Percentiles rank a stretch among this genome's conserved stretches.
These are phyloP conservation scores for Aureobasidium uvarum DNA, from an alignment of 2,329 filamentous ascomycete species.

Conservation along the genomic window DNA sequence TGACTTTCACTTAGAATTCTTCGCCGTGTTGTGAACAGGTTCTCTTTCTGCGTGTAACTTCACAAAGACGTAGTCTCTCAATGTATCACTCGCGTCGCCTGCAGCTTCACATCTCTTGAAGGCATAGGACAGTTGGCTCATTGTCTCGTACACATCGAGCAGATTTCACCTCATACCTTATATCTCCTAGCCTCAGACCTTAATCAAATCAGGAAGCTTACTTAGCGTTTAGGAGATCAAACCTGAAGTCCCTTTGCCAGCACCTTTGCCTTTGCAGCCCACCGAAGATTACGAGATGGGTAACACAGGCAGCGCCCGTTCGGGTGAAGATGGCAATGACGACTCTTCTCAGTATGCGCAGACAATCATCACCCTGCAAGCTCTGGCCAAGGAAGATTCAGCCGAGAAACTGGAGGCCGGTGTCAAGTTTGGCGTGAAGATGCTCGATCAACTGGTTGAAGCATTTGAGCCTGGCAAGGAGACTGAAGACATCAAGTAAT, in stretches of 20 bases:
- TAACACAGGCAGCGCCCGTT: neutral
- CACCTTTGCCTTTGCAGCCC: neutral
- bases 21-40: neutral
- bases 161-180: neutral
- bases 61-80: neutral
- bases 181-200: neutral
- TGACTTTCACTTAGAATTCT: neutral
- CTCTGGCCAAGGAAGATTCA: slow-evolving; percentile 37
- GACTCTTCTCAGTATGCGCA: neutral
- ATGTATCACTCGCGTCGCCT: neutral
- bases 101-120: neutral
- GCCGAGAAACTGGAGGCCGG: slow-evolving; percentile 43
- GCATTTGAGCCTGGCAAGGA: slow-evolving; percentile 35
- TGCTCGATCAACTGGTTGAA: slow-evolving; percentile 40
- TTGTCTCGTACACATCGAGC: too few relatives aligned
- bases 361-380: slow-evolving; percentile 32
- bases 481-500: slow-evolving; percentile 41
- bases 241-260: neutral
- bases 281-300: neutral
- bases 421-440: slow-evolving; percentile 41
- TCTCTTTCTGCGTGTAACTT: neutral
- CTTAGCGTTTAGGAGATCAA: neutral
- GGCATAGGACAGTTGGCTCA: neutral
- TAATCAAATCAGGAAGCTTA: neutral
- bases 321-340: neutral